A percentile compares a stretch with the other conserved stretches of the same genome.
These are phyloP conservation scores for Penicillium expansum DNA, from an alignment of 2,329 filamentous ascomycete genomes.

Conservation along the genomic window DNA sequence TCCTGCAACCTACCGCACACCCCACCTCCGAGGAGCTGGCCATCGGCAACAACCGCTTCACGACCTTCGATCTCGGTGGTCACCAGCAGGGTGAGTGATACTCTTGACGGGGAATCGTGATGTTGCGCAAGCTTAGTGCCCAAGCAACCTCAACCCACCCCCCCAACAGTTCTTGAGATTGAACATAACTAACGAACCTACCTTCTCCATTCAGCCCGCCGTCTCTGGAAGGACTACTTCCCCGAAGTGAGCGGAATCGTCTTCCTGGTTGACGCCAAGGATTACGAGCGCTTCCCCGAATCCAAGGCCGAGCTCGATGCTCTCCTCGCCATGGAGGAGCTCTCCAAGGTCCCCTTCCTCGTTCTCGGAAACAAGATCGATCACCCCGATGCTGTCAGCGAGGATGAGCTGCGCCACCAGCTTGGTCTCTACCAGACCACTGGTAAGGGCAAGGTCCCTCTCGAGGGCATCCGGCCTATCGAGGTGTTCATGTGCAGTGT, in stretches of 20 bases:
- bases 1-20: slow-evolving; percentile 86
- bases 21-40: slow-evolving; percentile 90
- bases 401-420: slow-evolving; percentile 90
- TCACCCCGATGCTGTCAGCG: slow-evolving; percentile 89
- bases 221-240: slow-evolving; percentile 96
- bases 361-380: slow-evolving; percentile 99
- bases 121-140: neutral
- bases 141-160: neutral
- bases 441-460: slow-evolving; percentile 88
- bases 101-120: neutral
- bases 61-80: slow-evolving; percentile 88
- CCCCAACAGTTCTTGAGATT: neutral
- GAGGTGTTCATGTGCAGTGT: slow-evolving; percentile 99
- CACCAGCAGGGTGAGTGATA: slow-evolving; percentile 75
- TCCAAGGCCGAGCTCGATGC: slow-evolving; percentile 96
- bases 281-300: slow-evolving; percentile 90
- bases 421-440: slow-evolving; percentile 94
- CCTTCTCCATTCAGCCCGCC: slow-evolving; percentile 60
- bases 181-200: slow-evolving; percentile 1
- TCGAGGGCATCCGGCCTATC: slow-evolving; percentile 89
- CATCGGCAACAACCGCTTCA: slow-evolving; percentile 91
- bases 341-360: slow-evolving; percentile 91
- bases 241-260: slow-evolving; percentile 95
- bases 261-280: slow-evolving; percentile 96
- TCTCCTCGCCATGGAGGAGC: slow-evolving; percentile 93